A percentile compares a stretch with the other conserved stretches of the same genome.
Conservation (phyloP, 1,139 yeast genomes). For the Ashbya aceris region DNA sequence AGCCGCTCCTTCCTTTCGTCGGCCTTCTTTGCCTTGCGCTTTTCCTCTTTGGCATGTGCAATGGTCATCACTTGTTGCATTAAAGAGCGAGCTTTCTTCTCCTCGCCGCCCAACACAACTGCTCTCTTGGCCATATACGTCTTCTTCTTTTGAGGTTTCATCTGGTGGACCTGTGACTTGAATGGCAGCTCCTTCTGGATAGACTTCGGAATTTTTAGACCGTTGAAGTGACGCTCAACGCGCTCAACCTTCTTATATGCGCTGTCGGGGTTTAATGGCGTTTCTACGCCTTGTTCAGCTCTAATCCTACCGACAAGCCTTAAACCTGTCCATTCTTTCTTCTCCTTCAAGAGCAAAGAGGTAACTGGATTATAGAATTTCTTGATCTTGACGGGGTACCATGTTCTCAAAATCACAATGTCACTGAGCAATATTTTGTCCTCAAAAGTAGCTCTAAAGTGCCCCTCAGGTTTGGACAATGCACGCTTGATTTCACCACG, state of each 20-base stretch:
- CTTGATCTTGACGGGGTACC: constrained; percentile 92
- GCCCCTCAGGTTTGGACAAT: constrained; percentile 90
- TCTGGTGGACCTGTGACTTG: constrained; percentile 77
- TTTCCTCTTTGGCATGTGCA: constrained; percentile 76
- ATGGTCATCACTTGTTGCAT: constrained; percentile 81
- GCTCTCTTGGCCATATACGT: constrained; percentile 89
- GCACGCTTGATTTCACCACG: constrained; percentile 97
- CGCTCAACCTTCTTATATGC: constrained; percentile 77
- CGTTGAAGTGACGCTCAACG: constrained; percentile 75
- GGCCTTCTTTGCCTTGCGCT: constrained; percentile 63
- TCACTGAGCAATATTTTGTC: constrained; percentile 88
- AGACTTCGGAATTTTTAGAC: constrained; percentile 74
- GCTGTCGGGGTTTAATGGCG: constrained; percentile 61
- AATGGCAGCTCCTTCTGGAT: constrained; percentile 76
- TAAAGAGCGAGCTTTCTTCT: constrained; percentile 84
- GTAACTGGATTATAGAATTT: constrained; percentile 95
- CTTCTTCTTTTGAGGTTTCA: constrained; percentile 80
- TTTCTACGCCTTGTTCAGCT: constrained; percentile 57
- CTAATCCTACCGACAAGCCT: constrained; percentile 88
- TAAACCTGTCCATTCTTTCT: constrained; percentile 93
- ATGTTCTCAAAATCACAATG: constrained; percentile 80
- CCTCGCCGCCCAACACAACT: constrained; percentile 85
- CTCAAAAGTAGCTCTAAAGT: constrained; percentile 95
- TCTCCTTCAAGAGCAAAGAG: constrained; percentile 65
- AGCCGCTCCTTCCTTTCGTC: constrained; percentile 69